These are phyloP conservation scores for Ilyonectria mors-panacis DNA, from an alignment of 2,329 filamentous ascomycete species.

Conservation along the genomic window DNA sequence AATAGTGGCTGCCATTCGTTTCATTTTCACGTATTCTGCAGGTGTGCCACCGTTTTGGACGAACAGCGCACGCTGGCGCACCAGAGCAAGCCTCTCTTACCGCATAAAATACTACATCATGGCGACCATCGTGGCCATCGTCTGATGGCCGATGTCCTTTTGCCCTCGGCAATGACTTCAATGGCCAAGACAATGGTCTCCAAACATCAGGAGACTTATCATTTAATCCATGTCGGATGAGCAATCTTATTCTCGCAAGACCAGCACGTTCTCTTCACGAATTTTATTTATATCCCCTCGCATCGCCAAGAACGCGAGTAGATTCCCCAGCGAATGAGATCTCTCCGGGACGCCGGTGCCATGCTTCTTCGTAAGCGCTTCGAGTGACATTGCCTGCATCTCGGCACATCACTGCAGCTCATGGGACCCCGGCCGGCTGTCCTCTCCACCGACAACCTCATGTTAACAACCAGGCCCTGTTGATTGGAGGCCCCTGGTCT, in stretches of 20 bases:
- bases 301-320: constrained; percentile 16
- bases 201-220: neutral
- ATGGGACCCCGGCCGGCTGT: constrained; percentile 21
- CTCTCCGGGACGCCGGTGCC: neutral
- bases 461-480: constrained; percentile 32
- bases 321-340: constrained; percentile 22
- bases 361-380: constrained; percentile 23
- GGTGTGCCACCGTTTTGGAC: neutral
- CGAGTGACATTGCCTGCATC: constrained; percentile 30
- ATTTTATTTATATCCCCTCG: constrained; percentile 17
- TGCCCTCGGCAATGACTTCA: neutral
- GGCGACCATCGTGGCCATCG: neutral
- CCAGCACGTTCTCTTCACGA: neutral
- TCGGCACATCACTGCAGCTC: constrained; percentile 30
- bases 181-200: neutral
- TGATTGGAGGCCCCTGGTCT: constrained; percentile 36
- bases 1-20: neutral
- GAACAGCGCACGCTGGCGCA: neutral
- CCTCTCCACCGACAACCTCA: constrained; percentile 24
- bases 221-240: neutral
- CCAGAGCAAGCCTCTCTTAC: constrained; percentile 4
- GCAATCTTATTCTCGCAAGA: neutral
- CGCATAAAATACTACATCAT: neutral
- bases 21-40: neutral
- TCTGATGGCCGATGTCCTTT: neutral